Evolutionary conservation across 2,329 filamentous ascomycete species (phyloP).

Genomic region (Zymoseptoria tritici): DNA sequence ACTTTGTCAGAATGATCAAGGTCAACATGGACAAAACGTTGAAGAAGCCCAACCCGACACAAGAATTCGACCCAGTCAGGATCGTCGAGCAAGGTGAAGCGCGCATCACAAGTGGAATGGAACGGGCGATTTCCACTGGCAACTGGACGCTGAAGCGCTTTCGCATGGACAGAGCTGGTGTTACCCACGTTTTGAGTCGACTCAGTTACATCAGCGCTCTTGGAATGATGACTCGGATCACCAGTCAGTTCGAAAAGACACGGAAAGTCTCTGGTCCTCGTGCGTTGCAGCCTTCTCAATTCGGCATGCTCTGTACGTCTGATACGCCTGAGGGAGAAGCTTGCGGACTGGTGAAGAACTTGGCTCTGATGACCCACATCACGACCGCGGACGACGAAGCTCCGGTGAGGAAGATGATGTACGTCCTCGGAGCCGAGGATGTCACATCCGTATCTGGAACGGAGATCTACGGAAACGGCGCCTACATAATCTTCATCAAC

Average conservation of each 20-base stretch:
- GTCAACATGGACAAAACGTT: conserved; percentile 90
- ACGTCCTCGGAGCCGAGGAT: conserved; percentile 75
- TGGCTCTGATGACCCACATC: conserved; percentile 98
- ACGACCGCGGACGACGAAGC: conserved; percentile 93
- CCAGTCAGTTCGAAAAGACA: conserved; percentile 97
- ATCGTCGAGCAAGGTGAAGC: conserved; percentile 79
- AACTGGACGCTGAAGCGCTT: conserved; percentile 99
- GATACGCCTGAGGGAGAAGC: conserved; percentile 98
- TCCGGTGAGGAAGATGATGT: conserved; percentile 78
- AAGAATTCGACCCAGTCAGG: conserved; percentile 78
- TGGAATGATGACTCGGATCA: conserved; percentile 99
- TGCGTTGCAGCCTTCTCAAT: conserved; percentile 93
- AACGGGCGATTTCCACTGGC: conserved; percentile 90
- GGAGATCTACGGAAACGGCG: conserved; percentile 76
- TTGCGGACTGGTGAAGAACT: conserved; percentile 93
- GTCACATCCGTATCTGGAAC: conserved; percentile 73
- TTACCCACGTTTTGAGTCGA: conserved; percentile 91
- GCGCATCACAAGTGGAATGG: conserved; percentile 86
- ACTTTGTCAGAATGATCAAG: conserved; percentile 82
- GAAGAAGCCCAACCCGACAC: conserved; percentile 84
- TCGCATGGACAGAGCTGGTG: conserved; percentile 94
- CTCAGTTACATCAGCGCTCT: conserved; percentile 94
- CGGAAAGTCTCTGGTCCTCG: conserved; percentile 92
- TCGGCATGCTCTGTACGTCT: conserved; percentile 94
- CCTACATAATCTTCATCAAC: conserved; percentile 90